phyloP scores from a whole-genome alignment of 306 rosid species.

The Dryas alaskensis region DNA sequence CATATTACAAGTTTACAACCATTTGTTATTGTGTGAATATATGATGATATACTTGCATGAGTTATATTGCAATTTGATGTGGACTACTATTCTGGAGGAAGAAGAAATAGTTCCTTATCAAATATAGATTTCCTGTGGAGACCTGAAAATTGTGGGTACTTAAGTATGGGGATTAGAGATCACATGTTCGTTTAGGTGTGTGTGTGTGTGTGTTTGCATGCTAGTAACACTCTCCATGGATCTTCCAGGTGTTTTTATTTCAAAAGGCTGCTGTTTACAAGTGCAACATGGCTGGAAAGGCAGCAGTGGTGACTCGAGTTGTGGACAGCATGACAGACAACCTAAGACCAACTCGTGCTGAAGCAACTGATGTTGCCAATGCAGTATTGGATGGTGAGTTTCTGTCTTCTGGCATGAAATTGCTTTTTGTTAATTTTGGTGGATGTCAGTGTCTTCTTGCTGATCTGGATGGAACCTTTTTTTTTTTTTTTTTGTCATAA shows the following conservation, averaged over 20 bases:
- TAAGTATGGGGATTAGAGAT: background rate
- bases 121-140: background rate
- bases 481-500: background rate
- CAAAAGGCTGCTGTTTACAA: constrained; percentile 88
- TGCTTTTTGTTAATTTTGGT: constrained; percentile 5
- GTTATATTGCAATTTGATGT: background rate
- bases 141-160: background rate
- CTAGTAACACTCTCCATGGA: background rate
- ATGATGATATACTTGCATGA: background rate
- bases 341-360: constrained; percentile 97
- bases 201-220: background rate
- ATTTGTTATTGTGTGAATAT: background rate
- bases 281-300: constrained; percentile 98
- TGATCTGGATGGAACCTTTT: background rate
- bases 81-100: background rate
- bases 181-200: background rate
- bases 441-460: background rate
- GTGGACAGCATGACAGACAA: constrained; percentile 96
- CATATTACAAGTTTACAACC: background rate
- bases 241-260: constrained; percentile 76
- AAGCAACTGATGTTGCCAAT: constrained; percentile 98
- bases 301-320: constrained; percentile 93
- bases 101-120: background rate
- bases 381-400: constrained; percentile 75
- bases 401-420: background rate